Conservation (phyloP, 2,329 filamentous ascomycete species). For the Gyromitra esculenta region DNA sequence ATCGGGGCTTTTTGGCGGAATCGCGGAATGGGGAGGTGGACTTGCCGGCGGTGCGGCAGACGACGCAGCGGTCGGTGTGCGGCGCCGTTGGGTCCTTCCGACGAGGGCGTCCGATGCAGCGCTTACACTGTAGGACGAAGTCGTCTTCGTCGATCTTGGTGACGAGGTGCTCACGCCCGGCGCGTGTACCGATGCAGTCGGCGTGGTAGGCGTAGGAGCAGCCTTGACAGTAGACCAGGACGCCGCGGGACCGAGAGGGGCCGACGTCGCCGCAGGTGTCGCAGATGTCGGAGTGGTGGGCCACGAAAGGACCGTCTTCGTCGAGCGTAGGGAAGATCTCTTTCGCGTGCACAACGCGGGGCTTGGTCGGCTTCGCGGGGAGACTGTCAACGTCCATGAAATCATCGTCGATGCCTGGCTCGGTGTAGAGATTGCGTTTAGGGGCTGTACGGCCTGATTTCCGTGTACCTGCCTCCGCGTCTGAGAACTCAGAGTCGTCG, state of each 20-base stretch:
- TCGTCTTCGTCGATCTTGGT: conserved; percentile 81
- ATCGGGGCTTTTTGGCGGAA: conserved; percentile 68
- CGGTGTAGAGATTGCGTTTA: conserved; percentile 50
- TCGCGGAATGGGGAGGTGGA: conserved; percentile 75
- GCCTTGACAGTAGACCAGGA: conserved; percentile 87
- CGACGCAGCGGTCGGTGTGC: conserved; percentile 75
- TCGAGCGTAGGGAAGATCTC: conserved; percentile 76
- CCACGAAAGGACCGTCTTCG: conserved; percentile 72
- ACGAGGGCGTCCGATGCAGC: conserved; percentile 75
- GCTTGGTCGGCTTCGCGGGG: conserved; percentile 20
- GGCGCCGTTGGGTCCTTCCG: conserved; percentile 77
- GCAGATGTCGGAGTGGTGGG: conserved; percentile 75
- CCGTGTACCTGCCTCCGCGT: conserved; percentile 30
- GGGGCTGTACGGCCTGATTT: conserved; percentile 42
- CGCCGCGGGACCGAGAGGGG: conserved; percentile 69
- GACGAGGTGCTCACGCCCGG: conserved; percentile 81
- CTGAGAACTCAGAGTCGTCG: conserved; percentile 16
- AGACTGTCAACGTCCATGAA: conserved; percentile 30
- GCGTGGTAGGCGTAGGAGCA: conserved; percentile 87
- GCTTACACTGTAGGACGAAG: conserved; percentile 90
- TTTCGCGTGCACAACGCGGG: conserved; percentile 68
- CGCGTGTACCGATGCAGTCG: conserved; percentile 78
- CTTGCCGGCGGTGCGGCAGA: conserved; percentile 71
- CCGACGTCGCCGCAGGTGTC: conserved; percentile 73
- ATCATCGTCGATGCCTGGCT: conserved; percentile 51